Base-by-base conservation (phyloP, 1,284 basidiomycete genomes). In the Boletus semigastroideus region DNA sequence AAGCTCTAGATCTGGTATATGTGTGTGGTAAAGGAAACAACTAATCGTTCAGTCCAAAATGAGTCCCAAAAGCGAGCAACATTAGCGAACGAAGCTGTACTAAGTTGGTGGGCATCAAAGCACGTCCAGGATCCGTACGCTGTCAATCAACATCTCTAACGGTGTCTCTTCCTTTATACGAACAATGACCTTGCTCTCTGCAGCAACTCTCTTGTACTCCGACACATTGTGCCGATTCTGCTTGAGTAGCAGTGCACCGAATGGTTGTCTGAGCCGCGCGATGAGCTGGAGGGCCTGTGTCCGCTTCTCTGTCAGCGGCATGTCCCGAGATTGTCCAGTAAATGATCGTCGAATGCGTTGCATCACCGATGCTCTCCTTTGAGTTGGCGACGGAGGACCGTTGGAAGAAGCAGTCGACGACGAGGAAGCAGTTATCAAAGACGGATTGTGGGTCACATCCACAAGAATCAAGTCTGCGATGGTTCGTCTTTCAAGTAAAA, bases 141-240 rank as follows among this genome's bases (percentile, higher is more conserved):
- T 46, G 5, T 38, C 34, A n/a, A 27, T 38, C 48, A 51, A 31
- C 33, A 13, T 19, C 9, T 46, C 44, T 34, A 30, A 12, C 10
- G 33, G 28, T 10, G 20, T 30, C 13, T 31, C 28, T 19, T 52
- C 50, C 27, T 38, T n/a, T 6, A 55, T 13, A 27, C n/a, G 54
- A 3, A 56, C 48, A 0, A 8, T 40, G 37, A 56, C 44, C 31
- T 27, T 1, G 9, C 30, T 44, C 27, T 52, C 48, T n/a, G 48
- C 14, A 22, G 49, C 54, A 16, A 52, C 39, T 17, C 54, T 28
- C 44, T 31, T 42, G 14, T 46, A 51, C 16, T 34, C 53, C 6
- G 9, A 38, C 28, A 51, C 38, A 11, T 44, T 37, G 2, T 51
- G 38, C 14, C 49, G 51, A 5, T 2, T 27, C 16, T 34, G 52